A percentile compares a stretch with the other conserved stretches of the same genome.
These are phyloP conservation scores for Apiospora hydei DNA, from an alignment of 2,329 filamentous ascomycete species.

Conservation along the genomic window DNA sequence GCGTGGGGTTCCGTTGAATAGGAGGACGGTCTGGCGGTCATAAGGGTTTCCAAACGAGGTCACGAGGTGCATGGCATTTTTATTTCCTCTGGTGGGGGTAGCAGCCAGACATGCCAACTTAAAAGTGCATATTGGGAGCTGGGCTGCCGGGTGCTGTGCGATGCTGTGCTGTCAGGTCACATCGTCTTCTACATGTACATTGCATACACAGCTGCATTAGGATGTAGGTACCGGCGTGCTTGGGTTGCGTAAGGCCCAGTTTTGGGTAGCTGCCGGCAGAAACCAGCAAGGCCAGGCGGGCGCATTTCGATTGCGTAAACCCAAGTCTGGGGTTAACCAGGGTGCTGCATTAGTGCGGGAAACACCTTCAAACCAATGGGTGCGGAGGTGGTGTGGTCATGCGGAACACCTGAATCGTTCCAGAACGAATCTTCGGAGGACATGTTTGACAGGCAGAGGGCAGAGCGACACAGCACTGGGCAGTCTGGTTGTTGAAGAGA, in stretches of 20 bases:
- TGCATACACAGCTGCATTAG: slow-evolving; percentile 17
- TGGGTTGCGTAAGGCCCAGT: neutral
- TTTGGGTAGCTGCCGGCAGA: slow-evolving; percentile 8
- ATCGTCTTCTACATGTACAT: neutral
- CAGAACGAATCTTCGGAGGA: neutral
- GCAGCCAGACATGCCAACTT: slow-evolving; percentile 9
- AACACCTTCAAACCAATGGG: neutral
- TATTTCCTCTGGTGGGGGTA: neutral
- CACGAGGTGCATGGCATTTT: neutral
- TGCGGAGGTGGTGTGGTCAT: slow-evolving; percentile 10
- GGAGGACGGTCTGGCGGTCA: slow-evolving; percentile 7
- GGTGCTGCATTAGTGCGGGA: slow-evolving; percentile 24
- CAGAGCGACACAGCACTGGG: too few species aligned
- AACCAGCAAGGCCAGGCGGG: slow-evolving; percentile 14
- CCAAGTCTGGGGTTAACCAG: slow-evolving; percentile 22
- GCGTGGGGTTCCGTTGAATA: neutral
- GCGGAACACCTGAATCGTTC: slow-evolving; percentile 21
- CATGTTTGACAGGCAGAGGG: neutral
- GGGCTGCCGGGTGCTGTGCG: neutral
- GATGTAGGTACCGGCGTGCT: neutral
- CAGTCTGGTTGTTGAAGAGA: neutral
- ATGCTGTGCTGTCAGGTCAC: neutral
- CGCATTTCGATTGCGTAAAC: slow-evolving; percentile 19
- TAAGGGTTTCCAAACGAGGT: slow-evolving; percentile 3
- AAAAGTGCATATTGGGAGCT: neutral